phyloP scores from a whole-genome alignment of 2,329 filamentous ascomycete genomes.

The Paecilomyces dactylethromorphus region DNA sequence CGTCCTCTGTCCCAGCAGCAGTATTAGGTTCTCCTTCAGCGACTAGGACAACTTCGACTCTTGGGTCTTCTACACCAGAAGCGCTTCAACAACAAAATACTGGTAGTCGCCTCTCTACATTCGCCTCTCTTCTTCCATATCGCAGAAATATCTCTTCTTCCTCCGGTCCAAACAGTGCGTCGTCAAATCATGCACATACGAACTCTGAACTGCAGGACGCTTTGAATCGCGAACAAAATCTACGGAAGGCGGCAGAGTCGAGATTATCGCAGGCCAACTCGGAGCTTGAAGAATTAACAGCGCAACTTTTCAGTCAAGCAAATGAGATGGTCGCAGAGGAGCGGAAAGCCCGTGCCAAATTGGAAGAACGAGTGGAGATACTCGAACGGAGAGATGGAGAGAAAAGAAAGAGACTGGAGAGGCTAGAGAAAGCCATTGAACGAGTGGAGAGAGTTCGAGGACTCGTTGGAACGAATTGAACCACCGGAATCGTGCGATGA shows the following conservation, averaged over 20 bases:
- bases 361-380: slow-evolving; percentile 42
- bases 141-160: slow-evolving; percentile 18
- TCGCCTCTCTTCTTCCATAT: slow-evolving; percentile 34
- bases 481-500: neutral
- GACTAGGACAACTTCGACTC: slow-evolving; percentile 18
- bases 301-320: slow-evolving; percentile 55
- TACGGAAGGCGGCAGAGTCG: slow-evolving; percentile 52
- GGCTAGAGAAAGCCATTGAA: slow-evolving; percentile 50
- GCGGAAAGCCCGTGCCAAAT: slow-evolving; percentile 49
- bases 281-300: slow-evolving; percentile 57
- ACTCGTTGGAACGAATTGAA: slow-evolving; percentile 35
- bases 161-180: slow-evolving; percentile 13
- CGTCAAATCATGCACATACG: slow-evolving; percentile 16
- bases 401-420: slow-evolving; percentile 47
- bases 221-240: slow-evolving; percentile 48
- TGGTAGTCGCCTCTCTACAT: slow-evolving; percentile 30
- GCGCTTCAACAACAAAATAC: slow-evolving; percentile 16
- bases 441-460: slow-evolving; percentile 53
- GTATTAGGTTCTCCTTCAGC: slow-evolving; percentile 30
- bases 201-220: slow-evolving; percentile 45
- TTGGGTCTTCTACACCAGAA: slow-evolving; percentile 16
- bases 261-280: slow-evolving; percentile 48
- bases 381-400: slow-evolving; percentile 42
- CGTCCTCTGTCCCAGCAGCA: slow-evolving; percentile 18
- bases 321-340: slow-evolving; percentile 62